A percentile compares a stretch with the other conserved stretches of the same genome.
These are phyloP conservation scores for Xylaria sp. DNA, from an alignment of 2,329 filamentous ascomycete species.

Conservation along the genomic window DNA sequence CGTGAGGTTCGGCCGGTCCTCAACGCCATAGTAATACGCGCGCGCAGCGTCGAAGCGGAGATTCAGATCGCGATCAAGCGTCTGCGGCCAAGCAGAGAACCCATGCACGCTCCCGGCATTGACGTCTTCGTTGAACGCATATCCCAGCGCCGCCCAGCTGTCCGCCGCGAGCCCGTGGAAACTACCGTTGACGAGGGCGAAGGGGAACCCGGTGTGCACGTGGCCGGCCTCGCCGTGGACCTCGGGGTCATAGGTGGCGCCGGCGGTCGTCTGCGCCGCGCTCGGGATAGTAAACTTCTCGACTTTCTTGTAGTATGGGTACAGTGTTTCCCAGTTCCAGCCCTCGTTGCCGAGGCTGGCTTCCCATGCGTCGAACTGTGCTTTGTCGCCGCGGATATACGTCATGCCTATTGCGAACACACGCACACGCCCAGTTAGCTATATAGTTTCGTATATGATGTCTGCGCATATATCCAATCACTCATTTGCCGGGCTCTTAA, in stretches of 20 bases:
- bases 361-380: constrained; percentile 59
- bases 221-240: constrained; percentile 53
- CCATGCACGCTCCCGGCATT: constrained; percentile 55
- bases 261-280: constrained; percentile 50
- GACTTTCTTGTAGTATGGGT: constrained; percentile 60
- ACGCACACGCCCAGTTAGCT: constrained; percentile 39
- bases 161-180: constrained; percentile 47
- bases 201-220: constrained; percentile 53
- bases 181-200: constrained; percentile 50
- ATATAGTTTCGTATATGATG: background rate
- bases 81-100: constrained; percentile 54
- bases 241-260: constrained; percentile 51
- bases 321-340: constrained; percentile 59
- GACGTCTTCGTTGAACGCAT: constrained; percentile 52
- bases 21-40: constrained; percentile 56
- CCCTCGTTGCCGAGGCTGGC: constrained; percentile 55
- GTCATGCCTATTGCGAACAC: constrained; percentile 52
- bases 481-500: background rate
- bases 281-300: constrained; percentile 53
- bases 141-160: constrained; percentile 51
- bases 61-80: constrained; percentile 53
- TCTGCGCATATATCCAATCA: background rate
- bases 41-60: constrained; percentile 56
- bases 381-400: constrained; percentile 57
- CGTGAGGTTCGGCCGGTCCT: constrained; percentile 53